These are phyloP conservation scores for Artemisia tridentata DNA, from an alignment of 129 eudicot species.

Conservation along the genomic window DNA sequence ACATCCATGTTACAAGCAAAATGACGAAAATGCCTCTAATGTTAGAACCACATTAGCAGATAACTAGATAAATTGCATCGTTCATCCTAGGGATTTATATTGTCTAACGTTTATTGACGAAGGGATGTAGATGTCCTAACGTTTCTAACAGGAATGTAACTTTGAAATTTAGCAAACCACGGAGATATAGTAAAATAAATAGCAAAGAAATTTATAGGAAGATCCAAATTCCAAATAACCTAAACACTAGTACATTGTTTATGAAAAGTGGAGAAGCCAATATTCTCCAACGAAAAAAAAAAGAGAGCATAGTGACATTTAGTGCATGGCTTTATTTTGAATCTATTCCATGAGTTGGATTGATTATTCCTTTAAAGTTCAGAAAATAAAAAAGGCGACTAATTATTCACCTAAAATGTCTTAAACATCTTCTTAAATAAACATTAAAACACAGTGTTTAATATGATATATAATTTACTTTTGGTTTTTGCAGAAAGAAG, in stretches of 20 bases:
- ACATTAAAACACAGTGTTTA: background rate
- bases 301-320: constrained; percentile 10
- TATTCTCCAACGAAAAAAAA: constrained; percentile 17
- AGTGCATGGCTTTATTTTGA: constrained; percentile 20
- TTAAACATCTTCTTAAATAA: background rate
- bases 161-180: no score
- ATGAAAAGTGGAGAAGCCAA: constrained; percentile 13
- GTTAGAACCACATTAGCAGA: no score
- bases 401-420: background rate
- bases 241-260: constrained; percentile 4
- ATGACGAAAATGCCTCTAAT: no score
- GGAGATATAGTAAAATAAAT: background rate
- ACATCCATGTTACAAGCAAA: no score
- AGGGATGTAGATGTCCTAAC: no score
- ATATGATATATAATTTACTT: no score
- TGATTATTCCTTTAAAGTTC: constrained; percentile 22
- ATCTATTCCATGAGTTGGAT: constrained; percentile 26
- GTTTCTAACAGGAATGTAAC: no score
- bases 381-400: background rate
- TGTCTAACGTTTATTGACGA: no score
- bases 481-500: no score
- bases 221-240: background rate
- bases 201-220: background rate
- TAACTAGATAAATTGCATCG: no score
- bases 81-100: no score